phyloP scores from a whole-genome alignment of 495 filamentous ascomycete species.

The Penicillium subrubescens region DNA sequence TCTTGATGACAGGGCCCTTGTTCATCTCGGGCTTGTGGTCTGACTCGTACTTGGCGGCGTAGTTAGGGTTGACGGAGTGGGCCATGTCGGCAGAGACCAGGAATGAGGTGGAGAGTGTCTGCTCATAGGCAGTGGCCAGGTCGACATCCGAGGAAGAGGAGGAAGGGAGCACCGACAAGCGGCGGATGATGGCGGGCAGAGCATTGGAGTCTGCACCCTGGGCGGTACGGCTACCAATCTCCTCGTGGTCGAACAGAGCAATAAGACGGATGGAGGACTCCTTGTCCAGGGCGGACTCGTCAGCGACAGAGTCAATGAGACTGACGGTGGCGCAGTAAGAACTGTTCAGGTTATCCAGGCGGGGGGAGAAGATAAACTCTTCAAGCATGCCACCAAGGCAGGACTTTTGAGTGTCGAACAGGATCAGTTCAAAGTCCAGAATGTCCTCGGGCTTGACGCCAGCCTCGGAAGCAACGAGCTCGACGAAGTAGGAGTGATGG shows the following conservation, averaged over 20 bases:
- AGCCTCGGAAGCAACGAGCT: slow-evolving; percentile 81
- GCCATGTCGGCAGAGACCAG: slow-evolving; percentile 98
- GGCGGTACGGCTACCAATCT: slow-evolving; percentile 87
- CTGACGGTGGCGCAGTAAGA: slow-evolving; percentile 84
- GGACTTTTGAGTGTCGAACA: slow-evolving; percentile 92
- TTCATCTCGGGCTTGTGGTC: slow-evolving; percentile 94
- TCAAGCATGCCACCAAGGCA: slow-evolving; percentile 87
- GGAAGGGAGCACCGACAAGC: slow-evolving; percentile 77
- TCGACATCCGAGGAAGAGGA: slow-evolving; percentile 50
- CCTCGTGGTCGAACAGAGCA: slow-evolving; percentile 95
- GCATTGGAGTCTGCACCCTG: slow-evolving; percentile 94
- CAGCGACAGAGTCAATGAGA: slow-evolving; percentile 77
- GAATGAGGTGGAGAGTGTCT: slow-evolving; percentile 90
- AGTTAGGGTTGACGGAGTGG: slow-evolving; percentile 93
- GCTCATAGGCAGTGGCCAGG: slow-evolving; percentile 81
- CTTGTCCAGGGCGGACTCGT: slow-evolving; percentile 61
- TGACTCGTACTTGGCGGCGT: slow-evolving; percentile 84
- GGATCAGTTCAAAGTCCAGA: slow-evolving; percentile 91
- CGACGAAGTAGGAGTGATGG: slow-evolving; percentile 85
- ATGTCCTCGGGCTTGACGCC: slow-evolving; percentile 69
- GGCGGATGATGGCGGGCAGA: slow-evolving; percentile 83
- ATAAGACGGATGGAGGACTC: slow-evolving; percentile 86
- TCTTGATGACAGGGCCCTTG: slow-evolving; percentile 92
- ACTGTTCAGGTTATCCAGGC: slow-evolving; percentile 94
- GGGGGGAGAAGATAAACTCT: slow-evolving; percentile 90